Base-by-base conservation (phyloP, 1,139 yeast genomes). In the Pichia sp. region DNA sequence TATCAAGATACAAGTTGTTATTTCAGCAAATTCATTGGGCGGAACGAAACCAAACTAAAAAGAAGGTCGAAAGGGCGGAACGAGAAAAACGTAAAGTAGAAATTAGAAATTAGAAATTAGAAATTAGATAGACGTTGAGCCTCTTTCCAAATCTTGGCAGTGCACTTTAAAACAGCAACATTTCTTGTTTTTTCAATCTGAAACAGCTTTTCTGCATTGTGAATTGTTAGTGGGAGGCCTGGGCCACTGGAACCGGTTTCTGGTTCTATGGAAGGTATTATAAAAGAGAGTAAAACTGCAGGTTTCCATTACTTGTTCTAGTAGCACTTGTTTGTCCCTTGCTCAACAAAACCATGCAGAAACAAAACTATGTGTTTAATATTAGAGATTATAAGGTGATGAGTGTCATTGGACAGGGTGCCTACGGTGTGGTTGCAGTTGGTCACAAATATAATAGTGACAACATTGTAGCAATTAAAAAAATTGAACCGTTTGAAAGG, bases 351-450 rank as follows among this genome's bases (percentile, higher is more conserved):
- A 39, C 18, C 13, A 61, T 62, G 64, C 60, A 56, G 44, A 55
- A 58, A 42, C 62, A 62, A 44, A 58, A 58, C 45, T 60, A 58
- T 42, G 56, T 60, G 14, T 66, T 65, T 53, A 58, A 59, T 34
- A 52, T 64, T 18, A 58, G 61, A 48, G 66, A 64, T 46, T 65
- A 70, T 45, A 70, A 70, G 48, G 72, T 79, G 1, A 60, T 67
- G 19, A 70, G 71, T 42, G 67, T 76, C 11, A 62, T 89, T 16
- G 99, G 99, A 16, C 96, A 91, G 67, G 99, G 99, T 14, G 98
- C 99, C 0, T 93, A 93, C 65, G 99, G 99, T 1, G 82, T 93
- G 28, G 99, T 93, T 30, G 91, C 96, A 61, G 81, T 91, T 30
- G 99, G 97, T 0, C 70, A 83, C 19, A 96, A 90, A 68, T 76